These are phyloP conservation scores for Paramecium sonneborni DNA, from an alignment of 73 alveolate genomes.

Conservation along the genomic window DNA sequence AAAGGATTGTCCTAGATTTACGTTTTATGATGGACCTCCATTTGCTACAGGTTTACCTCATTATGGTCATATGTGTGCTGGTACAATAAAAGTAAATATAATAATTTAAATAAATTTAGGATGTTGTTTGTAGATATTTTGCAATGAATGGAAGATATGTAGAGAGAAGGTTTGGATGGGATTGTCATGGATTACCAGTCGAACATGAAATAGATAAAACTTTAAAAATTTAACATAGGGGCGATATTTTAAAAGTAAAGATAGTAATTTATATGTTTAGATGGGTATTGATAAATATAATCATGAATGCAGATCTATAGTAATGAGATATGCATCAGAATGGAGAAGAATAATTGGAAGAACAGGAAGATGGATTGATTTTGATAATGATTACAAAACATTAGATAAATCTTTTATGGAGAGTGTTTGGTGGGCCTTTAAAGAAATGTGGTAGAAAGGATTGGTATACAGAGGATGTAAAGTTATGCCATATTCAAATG, in stretches of 20 bases:
- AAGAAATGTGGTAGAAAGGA: slow-evolving; percentile 97
- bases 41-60: slow-evolving; percentile 99
- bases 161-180: slow-evolving; percentile 99
- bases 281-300: slow-evolving; percentile 98
- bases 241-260: slow-evolving; percentile 80
- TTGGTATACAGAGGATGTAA: slow-evolving; percentile 96
- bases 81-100: slow-evolving; percentile 94
- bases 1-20: slow-evolving; percentile 92
- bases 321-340: slow-evolving; percentile 89
- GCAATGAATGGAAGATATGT: slow-evolving; percentile 97
- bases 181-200: slow-evolving; percentile 99
- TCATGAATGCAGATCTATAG: slow-evolving; percentile 97
- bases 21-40: slow-evolving; percentile 99
- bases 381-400: slow-evolving; percentile 99
- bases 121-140: slow-evolving; percentile 98
- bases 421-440: slow-evolving; percentile 99
- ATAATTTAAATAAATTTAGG: slow-evolving; percentile 70
- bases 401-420: slow-evolving; percentile 99
- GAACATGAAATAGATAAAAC: slow-evolving; percentile 97
- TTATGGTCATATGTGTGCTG: slow-evolving; percentile 99
- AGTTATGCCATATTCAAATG: slow-evolving; percentile 99
- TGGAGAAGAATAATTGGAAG: slow-evolving; percentile 95
- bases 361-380: slow-evolving; percentile 99
- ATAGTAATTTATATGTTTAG: neutral
- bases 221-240: slow-evolving; percentile 86